Percentiles rank a stretch among this genome's conserved stretches.
These are phyloP conservation scores for Lactarius hengduanensis DNA, from an alignment of 768 basidiomycete genomes.

Conservation along the genomic window DNA sequence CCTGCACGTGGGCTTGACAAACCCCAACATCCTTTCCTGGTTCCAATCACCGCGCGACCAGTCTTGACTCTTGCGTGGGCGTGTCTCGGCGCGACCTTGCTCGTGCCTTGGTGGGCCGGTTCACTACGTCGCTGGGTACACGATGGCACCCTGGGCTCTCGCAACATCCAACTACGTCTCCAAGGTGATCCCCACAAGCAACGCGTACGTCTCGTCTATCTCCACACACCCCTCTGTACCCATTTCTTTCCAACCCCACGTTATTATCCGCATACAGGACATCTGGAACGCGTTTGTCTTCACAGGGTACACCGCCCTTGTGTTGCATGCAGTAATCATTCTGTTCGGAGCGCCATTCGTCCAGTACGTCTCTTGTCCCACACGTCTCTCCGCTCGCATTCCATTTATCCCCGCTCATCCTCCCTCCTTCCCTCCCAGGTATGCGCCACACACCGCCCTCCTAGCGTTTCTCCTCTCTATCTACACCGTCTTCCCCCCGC, in stretches of 20 bases:
- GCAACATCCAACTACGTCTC: constrained; percentile 42
- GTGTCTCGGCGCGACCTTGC: constrained; percentile 49
- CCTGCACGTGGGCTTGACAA: constrained; percentile 41
- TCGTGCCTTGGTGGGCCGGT: constrained; percentile 72
- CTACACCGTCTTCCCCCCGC: constrained; percentile 62
- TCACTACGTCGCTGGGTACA: constrained; percentile 62
- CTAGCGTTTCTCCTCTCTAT: constrained; percentile 68
- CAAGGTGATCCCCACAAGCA: constrained; percentile 39
- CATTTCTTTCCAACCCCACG: not conserved
- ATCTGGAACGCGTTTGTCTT: constrained; percentile 50
- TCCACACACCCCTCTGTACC: not conserved
- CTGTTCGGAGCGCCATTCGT: constrained; percentile 74
- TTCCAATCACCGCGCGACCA: constrained; percentile 61
- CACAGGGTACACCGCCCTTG: constrained; percentile 49
- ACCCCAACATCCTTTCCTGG: constrained; percentile 71
- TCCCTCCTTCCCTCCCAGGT: constrained; percentile 12
- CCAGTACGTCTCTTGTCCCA: constrained; percentile 42
- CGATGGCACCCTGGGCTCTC: constrained; percentile 44
- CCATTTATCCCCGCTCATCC: constrained; percentile 8
- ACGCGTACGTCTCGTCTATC: constrained; percentile 36
- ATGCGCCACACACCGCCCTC: constrained; percentile 59
- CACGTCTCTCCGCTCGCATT: not conserved
- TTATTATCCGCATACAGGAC: constrained; percentile 41
- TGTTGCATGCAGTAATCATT: constrained; percentile 51
- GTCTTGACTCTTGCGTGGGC: constrained; percentile 56